A percentile compares a stretch with the other conserved stretches of the same genome.
phyloP scores from a whole-genome alignment of 768 basidiomycete genomes.

The Cyathus striatus region DNA sequence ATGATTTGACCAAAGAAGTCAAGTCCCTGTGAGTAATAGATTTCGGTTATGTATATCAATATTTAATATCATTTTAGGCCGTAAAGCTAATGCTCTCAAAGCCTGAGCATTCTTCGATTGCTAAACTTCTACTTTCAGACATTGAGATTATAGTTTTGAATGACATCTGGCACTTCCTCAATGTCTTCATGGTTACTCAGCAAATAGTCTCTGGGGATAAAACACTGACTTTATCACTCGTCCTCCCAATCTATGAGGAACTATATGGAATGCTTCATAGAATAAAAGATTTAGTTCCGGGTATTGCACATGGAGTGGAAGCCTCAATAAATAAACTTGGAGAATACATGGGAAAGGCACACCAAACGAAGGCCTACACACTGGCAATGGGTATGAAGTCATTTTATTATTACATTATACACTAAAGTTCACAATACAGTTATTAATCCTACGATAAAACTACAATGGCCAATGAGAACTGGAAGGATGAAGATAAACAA shows the following conservation, averaged over 20 bases:
- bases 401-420: background rate
- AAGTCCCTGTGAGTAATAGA: constrained; percentile 17
- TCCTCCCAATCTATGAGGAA: constrained; percentile 24
- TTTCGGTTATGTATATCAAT: constrained; percentile 1
- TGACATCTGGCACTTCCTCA: constrained; percentile 22
- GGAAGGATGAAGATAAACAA: background rate
- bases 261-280: constrained; percentile 15
- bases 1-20: too few relatives aligned
- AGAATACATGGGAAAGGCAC: constrained; percentile 19
- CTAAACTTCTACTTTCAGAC: constrained; percentile 6
- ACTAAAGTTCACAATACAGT: constrained; percentile 5
- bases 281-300: constrained; percentile 11
- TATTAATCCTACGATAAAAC: constrained; percentile 11
- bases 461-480: constrained; percentile 1
- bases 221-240: constrained; percentile 25
- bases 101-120: constrained; percentile 9
- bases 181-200: constrained; percentile 22
- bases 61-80: constrained; percentile 9
- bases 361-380: constrained; percentile 19
- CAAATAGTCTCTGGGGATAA: constrained; percentile 25
- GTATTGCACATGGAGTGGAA: constrained; percentile 18
- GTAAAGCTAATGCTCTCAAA: constrained; percentile 12
- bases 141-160: constrained; percentile 12
- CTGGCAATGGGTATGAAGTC: constrained; percentile 22
- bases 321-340: constrained; percentile 22